Conservation (phyloP, 2,329 filamentous ascomycete genomes). For the Plenodomus tracheiphilus region DNA sequence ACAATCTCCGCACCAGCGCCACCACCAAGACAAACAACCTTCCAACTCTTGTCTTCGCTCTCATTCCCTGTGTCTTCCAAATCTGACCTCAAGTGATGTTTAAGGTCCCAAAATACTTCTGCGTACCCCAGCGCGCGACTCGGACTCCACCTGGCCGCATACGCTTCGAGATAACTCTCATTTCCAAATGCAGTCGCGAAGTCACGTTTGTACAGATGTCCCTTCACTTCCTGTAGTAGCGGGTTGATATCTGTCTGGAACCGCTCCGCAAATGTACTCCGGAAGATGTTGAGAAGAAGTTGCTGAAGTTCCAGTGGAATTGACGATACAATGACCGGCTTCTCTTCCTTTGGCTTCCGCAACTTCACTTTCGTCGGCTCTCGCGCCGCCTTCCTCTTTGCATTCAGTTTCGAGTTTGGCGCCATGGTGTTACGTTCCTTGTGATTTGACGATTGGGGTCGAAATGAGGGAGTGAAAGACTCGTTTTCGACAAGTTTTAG, state of each 20-base stretch:
- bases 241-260: conserved; percentile 53
- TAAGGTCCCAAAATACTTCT: conserved; percentile 55
- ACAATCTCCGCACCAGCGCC: conserved; percentile 70
- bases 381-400: conserved; percentile 14
- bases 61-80: background rate
- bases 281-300: conserved; percentile 73
- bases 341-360: conserved; percentile 3
- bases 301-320: conserved; percentile 65
- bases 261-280: conserved; percentile 59
- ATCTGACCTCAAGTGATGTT: conserved; percentile 16
- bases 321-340: conserved; percentile 9
- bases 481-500: background rate
- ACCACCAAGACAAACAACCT: conserved; percentile 63
- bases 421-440: conserved; percentile 6
- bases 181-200: conserved; percentile 78
- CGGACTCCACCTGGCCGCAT: conserved; percentile 89
- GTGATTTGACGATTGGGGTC: background rate
- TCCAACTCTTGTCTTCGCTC: conserved; percentile 18
- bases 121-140: conserved; percentile 81
- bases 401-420: conserved; percentile 17
- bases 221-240: conserved; percentile 79
- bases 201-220: conserved; percentile 82
- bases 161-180: conserved; percentile 73
- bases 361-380: conserved; percentile 8
- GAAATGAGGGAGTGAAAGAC: background rate